A percentile compares a stretch with the other conserved stretches of the same genome.
These are phyloP conservation scores for Nadsonia fulvescens DNA, from an alignment of 805 yeast genomes.

Conservation along the genomic window DNA sequence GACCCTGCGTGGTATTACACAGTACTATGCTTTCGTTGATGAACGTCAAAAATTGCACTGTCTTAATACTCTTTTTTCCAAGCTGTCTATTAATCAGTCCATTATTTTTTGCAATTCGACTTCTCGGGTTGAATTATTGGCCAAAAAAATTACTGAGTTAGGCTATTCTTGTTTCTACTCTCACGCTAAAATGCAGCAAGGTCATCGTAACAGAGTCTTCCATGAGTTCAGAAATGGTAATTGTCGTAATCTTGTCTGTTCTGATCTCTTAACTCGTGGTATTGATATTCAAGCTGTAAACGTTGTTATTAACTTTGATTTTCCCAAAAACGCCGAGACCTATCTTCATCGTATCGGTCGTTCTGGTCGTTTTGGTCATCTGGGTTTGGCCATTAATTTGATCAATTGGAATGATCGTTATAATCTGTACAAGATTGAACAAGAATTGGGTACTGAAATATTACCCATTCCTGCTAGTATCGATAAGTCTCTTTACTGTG, in stretches of 20 bases:
- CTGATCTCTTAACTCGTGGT: conserved; percentile 93
- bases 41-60: conserved; percentile 93
- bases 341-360: conserved; percentile 97
- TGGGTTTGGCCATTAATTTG: conserved; percentile 91
- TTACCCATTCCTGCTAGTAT: conserved; percentile 91
- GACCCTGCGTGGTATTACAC: conserved; percentile 89
- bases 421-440: conserved; percentile 85
- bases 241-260: conserved; percentile 91
- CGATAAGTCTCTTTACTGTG: conserved; percentile 77
- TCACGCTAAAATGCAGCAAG: conserved; percentile 95
- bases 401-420: conserved; percentile 95
- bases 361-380: conserved; percentile 96
- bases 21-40: conserved; percentile 95
- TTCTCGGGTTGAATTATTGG: conserved; percentile 84
- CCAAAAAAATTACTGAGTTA: conserved; percentile 87
- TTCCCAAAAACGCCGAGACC: conserved; percentile 96
- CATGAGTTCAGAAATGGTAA: conserved; percentile 97
- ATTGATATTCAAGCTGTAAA: conserved; percentile 98
- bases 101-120: conserved; percentile 96
- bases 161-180: conserved; percentile 95
- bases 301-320: conserved; percentile 93
- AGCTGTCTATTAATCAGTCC: conserved; percentile 88
- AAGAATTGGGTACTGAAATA: conserved; percentile 93
- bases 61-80: conserved; percentile 83
- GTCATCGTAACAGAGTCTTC: conserved; percentile 92